These are phyloP conservation scores for Epicoccum nigrum DNA, from an alignment of 2,329 filamentous ascomycete species.

Conservation along the genomic window DNA sequence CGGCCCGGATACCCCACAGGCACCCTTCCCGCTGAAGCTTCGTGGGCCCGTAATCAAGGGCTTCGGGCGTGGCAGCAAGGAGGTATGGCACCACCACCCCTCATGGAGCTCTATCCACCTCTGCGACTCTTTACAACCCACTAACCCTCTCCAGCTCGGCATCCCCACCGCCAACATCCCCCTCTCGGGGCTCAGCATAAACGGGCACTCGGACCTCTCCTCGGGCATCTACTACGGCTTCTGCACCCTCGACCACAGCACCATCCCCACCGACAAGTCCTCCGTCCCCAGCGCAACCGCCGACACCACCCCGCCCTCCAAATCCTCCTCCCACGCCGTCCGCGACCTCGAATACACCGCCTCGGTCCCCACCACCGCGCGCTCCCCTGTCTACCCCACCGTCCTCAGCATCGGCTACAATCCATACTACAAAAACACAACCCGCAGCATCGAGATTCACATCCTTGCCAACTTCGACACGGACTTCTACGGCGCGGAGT, in stretches of 20 bases:
- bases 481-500: constrained; percentile 84
- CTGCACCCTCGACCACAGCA: constrained; percentile 69
- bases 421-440: constrained; percentile 93
- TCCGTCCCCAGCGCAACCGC: constrained; percentile 24
- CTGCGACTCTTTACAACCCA: not conserved
- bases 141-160: constrained; percentile 67
- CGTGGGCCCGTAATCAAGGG: constrained; percentile 88
- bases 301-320: constrained; percentile 18
- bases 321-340: constrained; percentile 38
- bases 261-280: constrained; percentile 41
- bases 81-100: constrained; percentile 59
- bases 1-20: constrained; percentile 71
- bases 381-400: constrained; percentile 34
- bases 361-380: constrained; percentile 19
- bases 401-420: constrained; percentile 73
- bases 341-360: constrained; percentile 31
- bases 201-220: constrained; percentile 64
- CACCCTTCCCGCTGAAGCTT: constrained; percentile 83
- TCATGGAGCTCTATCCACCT: not conserved
- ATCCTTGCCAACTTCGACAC: constrained; percentile 76
- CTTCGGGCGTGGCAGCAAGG: constrained; percentile 91
- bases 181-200: constrained; percentile 71
- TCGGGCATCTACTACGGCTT: constrained; percentile 95
- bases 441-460: constrained; percentile 87
- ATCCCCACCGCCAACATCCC: constrained; percentile 94